Evolutionary conservation across 2,329 filamentous ascomycete genomes (phyloP).

Genomic region (Pestalotiopsis fici): DNA sequence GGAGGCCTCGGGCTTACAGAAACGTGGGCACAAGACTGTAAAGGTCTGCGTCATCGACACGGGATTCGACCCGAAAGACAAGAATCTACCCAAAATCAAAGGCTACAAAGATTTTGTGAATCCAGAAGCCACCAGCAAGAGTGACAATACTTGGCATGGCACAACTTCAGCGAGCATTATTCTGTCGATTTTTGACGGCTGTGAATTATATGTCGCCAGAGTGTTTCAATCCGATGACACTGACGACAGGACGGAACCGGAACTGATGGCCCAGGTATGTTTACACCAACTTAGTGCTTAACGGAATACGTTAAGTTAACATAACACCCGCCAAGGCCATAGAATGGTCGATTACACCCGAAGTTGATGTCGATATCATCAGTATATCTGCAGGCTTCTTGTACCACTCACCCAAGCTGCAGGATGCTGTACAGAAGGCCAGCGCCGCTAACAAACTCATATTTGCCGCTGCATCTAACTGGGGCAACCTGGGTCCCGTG

Average conservation of each 20-base stretch:
- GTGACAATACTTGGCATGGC: not conserved
- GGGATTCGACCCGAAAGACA: not conserved
- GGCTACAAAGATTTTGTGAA: not conserved
- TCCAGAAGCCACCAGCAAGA: not conserved
- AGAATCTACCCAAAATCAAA: not conserved
- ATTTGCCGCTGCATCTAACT: not conserved
- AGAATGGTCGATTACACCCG: not conserved
- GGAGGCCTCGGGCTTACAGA: not conserved
- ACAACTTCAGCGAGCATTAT: not conserved
- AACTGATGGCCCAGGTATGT: not conserved
- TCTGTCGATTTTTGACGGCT: not conserved
- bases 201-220: not conserved
- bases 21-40: not conserved
- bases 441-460: not conserved
- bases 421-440: not conserved
- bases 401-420: not conserved
- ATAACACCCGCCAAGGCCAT: not conserved
- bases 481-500: not conserved
- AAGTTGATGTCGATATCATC: not conserved
- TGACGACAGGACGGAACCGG: not conserved
- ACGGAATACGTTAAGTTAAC: too few species aligned
- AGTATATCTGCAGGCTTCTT: not conserved
- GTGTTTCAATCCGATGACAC: not conserved
- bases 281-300: not conserved
- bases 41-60: not conserved